A percentile compares a stretch with the other conserved stretches of the same genome.
phyloP scores from a whole-genome alignment of 148 eudicot species.

The Chenopodium suecicum region DNA sequence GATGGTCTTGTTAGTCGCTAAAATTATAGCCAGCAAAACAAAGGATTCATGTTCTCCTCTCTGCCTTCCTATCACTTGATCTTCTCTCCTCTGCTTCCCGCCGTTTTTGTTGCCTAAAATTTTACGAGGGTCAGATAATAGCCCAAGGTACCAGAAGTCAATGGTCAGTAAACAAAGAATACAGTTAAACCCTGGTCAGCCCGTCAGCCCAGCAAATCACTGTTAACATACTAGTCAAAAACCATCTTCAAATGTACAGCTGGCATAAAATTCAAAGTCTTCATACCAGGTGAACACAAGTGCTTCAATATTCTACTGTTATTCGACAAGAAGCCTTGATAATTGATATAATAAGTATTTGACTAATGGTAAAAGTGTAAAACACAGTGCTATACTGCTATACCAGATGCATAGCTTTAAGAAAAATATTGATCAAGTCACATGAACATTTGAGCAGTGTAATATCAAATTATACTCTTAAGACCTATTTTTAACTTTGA shows the following conservation, averaged over 20 bases:
- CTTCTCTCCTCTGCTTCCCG: constrained; percentile 77
- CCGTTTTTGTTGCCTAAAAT: constrained; percentile 76
- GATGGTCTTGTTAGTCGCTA: background rate
- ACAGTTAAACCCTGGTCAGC: background rate
- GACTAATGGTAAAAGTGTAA: background rate
- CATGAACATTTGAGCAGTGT: too few relatives aligned
- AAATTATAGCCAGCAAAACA: background rate
- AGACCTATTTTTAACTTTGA: background rate
- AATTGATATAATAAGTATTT: too few relatives aligned
- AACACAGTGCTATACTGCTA: too few relatives aligned
- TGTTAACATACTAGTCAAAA: background rate
- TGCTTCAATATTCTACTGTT: background rate
- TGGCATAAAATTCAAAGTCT: background rate
- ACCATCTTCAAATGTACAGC: too few relatives aligned
- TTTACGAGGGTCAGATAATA: background rate
- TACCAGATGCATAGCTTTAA: too few relatives aligned
- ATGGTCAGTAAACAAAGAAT: background rate
- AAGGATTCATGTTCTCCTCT: constrained; percentile 51
- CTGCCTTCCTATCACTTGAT: constrained; percentile 61
- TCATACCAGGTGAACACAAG: background rate
- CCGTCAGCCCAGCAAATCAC: background rate
- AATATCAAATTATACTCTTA: background rate
- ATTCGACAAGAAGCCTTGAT: background rate
- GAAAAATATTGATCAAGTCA: too few relatives aligned
- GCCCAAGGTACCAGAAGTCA: background rate